A percentile compares a stretch with the other conserved stretches of the same genome.
Conservation (phyloP, 768 basidiomycete genomes). For the Tylopilus subfusipes region DNA sequence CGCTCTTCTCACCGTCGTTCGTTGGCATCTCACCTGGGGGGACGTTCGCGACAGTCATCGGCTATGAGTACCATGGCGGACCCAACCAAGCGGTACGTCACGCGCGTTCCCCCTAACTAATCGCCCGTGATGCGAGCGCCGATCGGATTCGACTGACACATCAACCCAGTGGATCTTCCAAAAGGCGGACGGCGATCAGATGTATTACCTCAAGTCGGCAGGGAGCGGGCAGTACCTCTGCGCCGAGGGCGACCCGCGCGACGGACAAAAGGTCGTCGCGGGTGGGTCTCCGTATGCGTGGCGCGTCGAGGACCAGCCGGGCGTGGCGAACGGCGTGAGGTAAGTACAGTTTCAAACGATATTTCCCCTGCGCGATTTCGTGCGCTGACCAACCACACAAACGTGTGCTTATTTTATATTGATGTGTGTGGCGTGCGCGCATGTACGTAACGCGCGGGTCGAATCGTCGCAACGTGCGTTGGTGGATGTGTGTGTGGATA, state of each 20-base stretch:
- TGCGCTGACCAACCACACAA: not conserved
- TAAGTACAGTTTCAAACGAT: slow-evolving; percentile 28
- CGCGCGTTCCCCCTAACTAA: no score
- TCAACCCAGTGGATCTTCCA: slow-evolving; percentile 57
- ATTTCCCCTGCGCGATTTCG: no score
- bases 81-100: slow-evolving; percentile 49
- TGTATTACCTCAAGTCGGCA: slow-evolving; percentile 43
- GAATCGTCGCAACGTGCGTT: no score
- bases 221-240: slow-evolving; percentile 41
- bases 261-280: slow-evolving; percentile 44
- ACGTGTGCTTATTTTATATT: no score
- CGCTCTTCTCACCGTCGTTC: no score
- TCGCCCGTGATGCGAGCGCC: no score
- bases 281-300: slow-evolving; percentile 38
- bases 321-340: slow-evolving; percentile 39
- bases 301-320: slow-evolving; percentile 47
- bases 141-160: no score
- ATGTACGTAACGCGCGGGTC: no score
- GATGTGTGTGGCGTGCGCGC: no score
- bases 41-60: slow-evolving; percentile 42
- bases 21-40: no score
- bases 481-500: no score
- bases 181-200: slow-evolving; percentile 11
- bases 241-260: slow-evolving; percentile 24
- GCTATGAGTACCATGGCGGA: slow-evolving; percentile 41